A percentile compares a stretch with the other conserved stretches of the same genome.
Conservation (phyloP, 306 rosid species). For the Trifolium pratense region DNA sequence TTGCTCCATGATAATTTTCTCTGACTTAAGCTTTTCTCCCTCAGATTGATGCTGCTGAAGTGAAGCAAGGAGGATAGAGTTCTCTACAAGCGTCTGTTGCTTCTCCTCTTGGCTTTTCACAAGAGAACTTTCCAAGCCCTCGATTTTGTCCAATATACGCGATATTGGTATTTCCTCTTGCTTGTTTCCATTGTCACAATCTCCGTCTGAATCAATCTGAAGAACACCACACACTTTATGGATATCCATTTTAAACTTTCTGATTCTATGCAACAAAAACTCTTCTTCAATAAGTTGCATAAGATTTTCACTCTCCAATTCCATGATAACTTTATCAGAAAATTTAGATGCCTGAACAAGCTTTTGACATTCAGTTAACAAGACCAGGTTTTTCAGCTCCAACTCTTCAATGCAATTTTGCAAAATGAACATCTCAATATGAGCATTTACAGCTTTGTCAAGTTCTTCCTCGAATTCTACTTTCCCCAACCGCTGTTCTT, state of each 20-base stretch:
- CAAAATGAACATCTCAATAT: constrained; percentile 83
- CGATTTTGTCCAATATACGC: constrained; percentile 62
- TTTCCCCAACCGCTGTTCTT: constrained; percentile 68
- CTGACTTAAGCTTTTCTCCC: constrained; percentile 53
- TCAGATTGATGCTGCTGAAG: constrained; percentile 60
- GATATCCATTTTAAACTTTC: constrained; percentile 65
- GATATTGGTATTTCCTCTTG: constrained; percentile 56
- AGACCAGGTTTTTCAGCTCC: constrained; percentile 69
- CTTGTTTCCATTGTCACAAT: constrained; percentile 48
- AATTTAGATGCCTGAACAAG: constrained; percentile 67
- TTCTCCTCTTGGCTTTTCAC: constrained; percentile 65
- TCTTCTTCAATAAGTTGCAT: constrained; percentile 88
- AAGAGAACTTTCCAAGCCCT: constrained; percentile 63
- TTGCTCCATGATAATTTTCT: constrained; percentile 55
- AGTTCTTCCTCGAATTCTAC: constrained; percentile 80
- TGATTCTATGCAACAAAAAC: constrained; percentile 71
- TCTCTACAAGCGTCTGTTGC: constrained; percentile 68
- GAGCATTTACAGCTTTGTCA: constrained; percentile 81
- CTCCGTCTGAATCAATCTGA: constrained; percentile 56
- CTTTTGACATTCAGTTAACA: constrained; percentile 71
- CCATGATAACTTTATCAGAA: constrained; percentile 69
- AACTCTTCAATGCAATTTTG: constrained; percentile 85
- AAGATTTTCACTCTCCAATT: constrained; percentile 90
- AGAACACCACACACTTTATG: constrained; percentile 72
- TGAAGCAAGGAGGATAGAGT: constrained; percentile 66